Evolutionary conservation across 495 filamentous ascomycete genomes (phyloP).

Genomic region (Thermochaetoides thermophila): DNA sequence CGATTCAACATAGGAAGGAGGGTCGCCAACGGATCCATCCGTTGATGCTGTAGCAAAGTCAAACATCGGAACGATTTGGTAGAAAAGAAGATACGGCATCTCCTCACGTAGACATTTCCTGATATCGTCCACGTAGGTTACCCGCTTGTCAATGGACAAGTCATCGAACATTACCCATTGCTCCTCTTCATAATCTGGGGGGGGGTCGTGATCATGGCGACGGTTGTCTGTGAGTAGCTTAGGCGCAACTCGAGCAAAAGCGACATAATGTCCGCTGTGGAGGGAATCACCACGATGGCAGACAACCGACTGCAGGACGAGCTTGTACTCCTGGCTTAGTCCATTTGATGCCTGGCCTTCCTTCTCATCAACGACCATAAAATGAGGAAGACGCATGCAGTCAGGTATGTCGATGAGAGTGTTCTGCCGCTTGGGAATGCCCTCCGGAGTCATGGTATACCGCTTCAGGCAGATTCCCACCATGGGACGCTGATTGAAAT

Average conservation of each 20-base stretch:
- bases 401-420: slow-evolving; percentile 86
- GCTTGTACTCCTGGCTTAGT: slow-evolving; percentile 50
- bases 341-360: slow-evolving; percentile 49
- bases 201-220: slow-evolving; percentile 34
- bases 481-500: slow-evolving; percentile 51
- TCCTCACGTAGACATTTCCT: slow-evolving; percentile 54
- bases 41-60: slow-evolving; percentile 45
- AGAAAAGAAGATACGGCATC: slow-evolving; percentile 88
- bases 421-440: slow-evolving; percentile 50
- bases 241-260: slow-evolving; percentile 58
- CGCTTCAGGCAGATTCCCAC: slow-evolving; percentile 86
- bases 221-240: slow-evolving; percentile 38
- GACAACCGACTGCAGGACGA: slow-evolving; percentile 75
- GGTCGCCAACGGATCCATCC: slow-evolving; percentile 33
- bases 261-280: slow-evolving; percentile 84
- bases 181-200: slow-evolving; percentile 41
- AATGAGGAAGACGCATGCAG: slow-evolving; percentile 76
- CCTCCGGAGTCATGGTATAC: slow-evolving; percentile 61
- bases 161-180: slow-evolving; percentile 90
- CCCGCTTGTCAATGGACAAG: slow-evolving; percentile 44
- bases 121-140: slow-evolving; percentile 63
- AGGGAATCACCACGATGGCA: slow-evolving; percentile 82
- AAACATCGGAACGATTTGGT: slow-evolving; percentile 78
- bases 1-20: slow-evolving; percentile 42
- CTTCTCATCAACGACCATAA: slow-evolving; percentile 64